Conservation (phyloP, 1,139 yeast species). For the Entelexis sorbosivorans region DNA sequence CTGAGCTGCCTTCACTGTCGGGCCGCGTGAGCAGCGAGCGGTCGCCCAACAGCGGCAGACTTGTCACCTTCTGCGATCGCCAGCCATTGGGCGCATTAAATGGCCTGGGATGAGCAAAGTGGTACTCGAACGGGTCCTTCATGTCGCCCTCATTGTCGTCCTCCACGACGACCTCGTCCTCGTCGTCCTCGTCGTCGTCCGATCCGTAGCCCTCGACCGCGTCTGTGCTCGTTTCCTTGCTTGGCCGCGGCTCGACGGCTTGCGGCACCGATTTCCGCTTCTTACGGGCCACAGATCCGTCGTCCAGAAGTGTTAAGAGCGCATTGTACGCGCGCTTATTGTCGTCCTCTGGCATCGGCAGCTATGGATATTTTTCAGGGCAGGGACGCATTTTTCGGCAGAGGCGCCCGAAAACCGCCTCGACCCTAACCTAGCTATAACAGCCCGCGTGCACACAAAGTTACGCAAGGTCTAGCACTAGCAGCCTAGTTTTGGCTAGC, state of each 20-base stretch:
- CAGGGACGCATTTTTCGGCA: not conserved
- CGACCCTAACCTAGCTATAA: not conserved
- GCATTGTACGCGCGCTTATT: constrained; percentile 52
- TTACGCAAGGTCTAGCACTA: no score
- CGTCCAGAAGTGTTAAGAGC: constrained; percentile 53
- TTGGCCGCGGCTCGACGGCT: constrained; percentile 7
- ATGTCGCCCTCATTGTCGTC: constrained; percentile 35
- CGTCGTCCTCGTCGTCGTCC: constrained; percentile 27
- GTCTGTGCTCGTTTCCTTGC: constrained; percentile 24
- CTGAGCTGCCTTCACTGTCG: not conserved
- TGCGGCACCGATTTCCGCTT: constrained; percentile 4
- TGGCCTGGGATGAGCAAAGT: constrained; percentile 48
- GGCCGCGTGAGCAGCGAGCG: constrained; percentile 17
- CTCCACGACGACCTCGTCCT: constrained; percentile 27
- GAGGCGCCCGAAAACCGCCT: not conserved
- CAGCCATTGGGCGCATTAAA: constrained; percentile 14
- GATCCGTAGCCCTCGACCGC: constrained; percentile 25
- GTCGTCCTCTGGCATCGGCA: constrained; percentile 7
- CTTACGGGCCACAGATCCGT: constrained; percentile 22
- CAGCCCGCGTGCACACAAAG: no score
- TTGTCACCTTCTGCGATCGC: constrained; percentile 3
- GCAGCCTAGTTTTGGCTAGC: no score
- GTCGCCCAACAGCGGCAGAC: constrained; percentile 19
- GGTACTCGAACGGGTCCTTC: constrained; percentile 57
- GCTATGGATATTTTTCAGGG: not conserved